Evolutionary conservation across 2,329 filamentous ascomycete genomes (phyloP), one percentile per base, ranked within the genome.

Genomic region (Botrytis tulipae): DNA sequence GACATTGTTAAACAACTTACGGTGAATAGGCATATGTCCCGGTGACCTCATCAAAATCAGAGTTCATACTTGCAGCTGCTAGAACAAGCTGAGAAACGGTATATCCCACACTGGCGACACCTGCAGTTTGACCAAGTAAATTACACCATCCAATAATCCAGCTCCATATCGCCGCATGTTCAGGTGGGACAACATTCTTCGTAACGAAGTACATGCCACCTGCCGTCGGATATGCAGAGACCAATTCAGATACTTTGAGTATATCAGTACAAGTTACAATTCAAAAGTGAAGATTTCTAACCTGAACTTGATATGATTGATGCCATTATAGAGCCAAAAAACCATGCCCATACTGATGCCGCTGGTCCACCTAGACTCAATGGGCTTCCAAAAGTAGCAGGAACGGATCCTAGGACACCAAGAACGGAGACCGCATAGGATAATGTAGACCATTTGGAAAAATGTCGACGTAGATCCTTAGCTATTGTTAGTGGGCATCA

Each of bases 71-170:
- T 1, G 83, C 86, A 35, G 85, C 85, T 9, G 89, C 89, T 48
- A 91, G 82, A 54, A 91, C 83, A 88, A 91, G 90, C 78, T 91
- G 89, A 29, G 87, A 86, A 66, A 91, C 87, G 0, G 87, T 89
- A 74, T 90, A 91, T 29, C 86, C 88, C 62, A 91, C 84, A 78
- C 87, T 89, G 16, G 88, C 88, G 20, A 90, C 88, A 54, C 89
- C 89, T 20, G 87, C 87, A 12, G 88, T 89, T 80, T 91, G 89
- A 12, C 89, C 89, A 1, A 91, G 84, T 46, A 91, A 86, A 76
- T 91, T 91, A 78, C 88, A 89, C 89, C 89, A 91, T n/a, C 89
- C 89, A 72, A 90, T 88, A 61, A 90, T 83, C 89, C 89, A 91
- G 0, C 88, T 86, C 84, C 88, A 90, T 20, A 90, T 85, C 2